phyloP scores from a whole-genome alignment of 2,329 filamentous ascomycete species.

The Penicillium sp. region DNA sequence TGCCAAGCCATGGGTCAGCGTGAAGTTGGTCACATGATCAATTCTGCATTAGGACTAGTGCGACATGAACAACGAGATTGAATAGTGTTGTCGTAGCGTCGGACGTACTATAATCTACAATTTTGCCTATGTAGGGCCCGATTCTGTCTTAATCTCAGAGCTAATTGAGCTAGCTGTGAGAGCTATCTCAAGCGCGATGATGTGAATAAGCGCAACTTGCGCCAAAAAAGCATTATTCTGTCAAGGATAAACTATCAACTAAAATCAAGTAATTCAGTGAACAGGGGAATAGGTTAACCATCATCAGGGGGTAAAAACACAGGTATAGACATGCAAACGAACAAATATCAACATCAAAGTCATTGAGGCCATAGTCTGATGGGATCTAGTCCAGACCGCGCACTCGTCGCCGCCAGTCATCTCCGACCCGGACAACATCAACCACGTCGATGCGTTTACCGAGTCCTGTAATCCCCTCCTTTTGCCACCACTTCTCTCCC shows the following conservation, averaged over 20 bases:
- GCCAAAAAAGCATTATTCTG: not conserved
- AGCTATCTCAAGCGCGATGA: not conserved
- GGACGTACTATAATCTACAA: too few species aligned
- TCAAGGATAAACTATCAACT: constrained; percentile 9
- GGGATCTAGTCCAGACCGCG: constrained; percentile 57
- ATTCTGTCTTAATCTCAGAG: not conserved
- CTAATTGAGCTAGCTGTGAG: not conserved
- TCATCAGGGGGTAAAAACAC: constrained; percentile 24
- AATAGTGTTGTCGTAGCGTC: not conserved
- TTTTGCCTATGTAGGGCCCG: not conserved
- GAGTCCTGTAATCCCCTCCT: constrained; percentile 75
- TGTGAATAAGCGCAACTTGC: not conserved
- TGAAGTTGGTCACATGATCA: constrained; percentile 32
- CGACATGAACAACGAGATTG: too few species aligned
- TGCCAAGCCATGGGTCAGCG: constrained; percentile 39
- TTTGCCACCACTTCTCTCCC: constrained; percentile 58
- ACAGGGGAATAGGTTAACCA: constrained; percentile 26
- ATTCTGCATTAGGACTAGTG: constrained; percentile 15
- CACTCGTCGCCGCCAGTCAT: constrained; percentile 82
- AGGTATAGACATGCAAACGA: constrained; percentile 25
- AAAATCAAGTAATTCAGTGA: constrained; percentile 4
- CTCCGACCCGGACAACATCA: constrained; percentile 74
- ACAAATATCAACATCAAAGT: constrained; percentile 28
- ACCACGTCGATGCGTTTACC: constrained; percentile 87
- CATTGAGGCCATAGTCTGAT: constrained; percentile 3